These are phyloP conservation scores for Ophiocordyceps camponoti-rufipedis DNA, from an alignment of 2,329 filamentous ascomycete genomes.

Conservation along the genomic window DNA sequence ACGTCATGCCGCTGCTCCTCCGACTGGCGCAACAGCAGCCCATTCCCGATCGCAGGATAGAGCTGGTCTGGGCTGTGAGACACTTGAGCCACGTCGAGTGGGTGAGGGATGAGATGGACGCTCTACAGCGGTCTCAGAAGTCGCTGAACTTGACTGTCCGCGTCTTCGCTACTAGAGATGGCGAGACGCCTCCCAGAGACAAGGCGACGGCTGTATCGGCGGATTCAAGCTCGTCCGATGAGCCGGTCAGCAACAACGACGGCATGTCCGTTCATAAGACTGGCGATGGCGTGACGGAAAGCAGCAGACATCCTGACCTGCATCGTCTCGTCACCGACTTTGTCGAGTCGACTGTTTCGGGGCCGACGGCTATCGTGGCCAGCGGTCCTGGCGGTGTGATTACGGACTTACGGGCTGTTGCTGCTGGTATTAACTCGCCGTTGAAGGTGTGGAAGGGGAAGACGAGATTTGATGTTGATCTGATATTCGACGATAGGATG, in stretches of 20 bases:
- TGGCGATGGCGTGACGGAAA: slow-evolving; percentile 10
- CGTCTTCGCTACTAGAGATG: slow-evolving; percentile 41
- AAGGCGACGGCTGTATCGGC: slow-evolving; percentile 5
- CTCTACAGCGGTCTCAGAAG: slow-evolving; percentile 19
- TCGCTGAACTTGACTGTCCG: slow-evolving; percentile 29
- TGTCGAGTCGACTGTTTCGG: slow-evolving; percentile 24
- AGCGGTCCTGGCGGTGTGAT: slow-evolving; percentile 44
- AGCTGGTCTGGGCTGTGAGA: slow-evolving; percentile 49
- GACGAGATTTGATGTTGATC: slow-evolving; percentile 32
- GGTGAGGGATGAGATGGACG: slow-evolving; percentile 36
- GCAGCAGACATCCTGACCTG: slow-evolving; percentile 26
- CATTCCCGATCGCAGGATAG: slow-evolving; percentile 26
- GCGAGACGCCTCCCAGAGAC: slow-evolving; percentile 3
- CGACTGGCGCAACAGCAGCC: slow-evolving; percentile 21
- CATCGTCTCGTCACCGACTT: slow-evolving; percentile 27
- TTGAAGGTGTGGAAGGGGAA: slow-evolving; percentile 38
- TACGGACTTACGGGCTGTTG: slow-evolving; percentile 32
- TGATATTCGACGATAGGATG: slow-evolving; percentile 42
- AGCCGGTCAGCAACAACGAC: slow-evolving; percentile 9
- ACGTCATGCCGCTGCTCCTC: slow-evolving; percentile 18
- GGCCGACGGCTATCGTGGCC: slow-evolving; percentile 36
- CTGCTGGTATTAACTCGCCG: slow-evolving; percentile 34
- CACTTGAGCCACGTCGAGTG: slow-evolving; percentile 35
- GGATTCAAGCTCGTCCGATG: slow-evolving; percentile 8
- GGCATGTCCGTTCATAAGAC: slow-evolving; percentile 12